Conservation (phyloP, 75 land plant genomes). For the Pinus tabuliformis region DNA sequence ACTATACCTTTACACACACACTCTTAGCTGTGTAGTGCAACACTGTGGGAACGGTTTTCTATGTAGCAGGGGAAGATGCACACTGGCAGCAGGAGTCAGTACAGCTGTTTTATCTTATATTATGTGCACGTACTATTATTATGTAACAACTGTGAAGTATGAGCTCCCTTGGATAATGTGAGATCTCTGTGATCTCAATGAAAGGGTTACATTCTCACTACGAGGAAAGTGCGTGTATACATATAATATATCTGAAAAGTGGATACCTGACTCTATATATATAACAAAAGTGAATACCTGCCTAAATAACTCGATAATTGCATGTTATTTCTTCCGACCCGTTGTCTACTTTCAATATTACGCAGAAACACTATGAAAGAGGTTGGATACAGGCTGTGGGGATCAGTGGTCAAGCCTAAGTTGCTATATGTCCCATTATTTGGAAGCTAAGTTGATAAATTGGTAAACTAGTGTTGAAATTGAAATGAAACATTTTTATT, state of each 20-base stretch:
- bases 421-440: too few relatives aligned
- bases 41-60: neutral
- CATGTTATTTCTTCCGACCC: neutral
- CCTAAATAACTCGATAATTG: neutral
- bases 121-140: neutral
- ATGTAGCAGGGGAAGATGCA: constrained; percentile 1
- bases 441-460: too few relatives aligned
- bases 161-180: neutral
- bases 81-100: too few relatives aligned
- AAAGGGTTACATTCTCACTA: neutral
- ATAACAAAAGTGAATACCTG: neutral
- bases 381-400: neutral
- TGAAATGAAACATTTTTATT: too few relatives aligned
- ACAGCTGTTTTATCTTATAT: neutral
- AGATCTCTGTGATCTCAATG: neutral
- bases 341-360: neutral
- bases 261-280: too few relatives aligned
- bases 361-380: neutral
- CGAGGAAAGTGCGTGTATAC: neutral
- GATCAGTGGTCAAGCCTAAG: too few relatives aligned
- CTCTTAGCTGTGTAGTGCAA: neutral
- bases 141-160: neutral
- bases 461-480: too few relatives aligned
- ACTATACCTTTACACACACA: neutral
- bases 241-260: too few relatives aligned